Conservation (phyloP, 2,329 filamentous ascomycete genomes). For the Fusarium sublunatum region DNA sequence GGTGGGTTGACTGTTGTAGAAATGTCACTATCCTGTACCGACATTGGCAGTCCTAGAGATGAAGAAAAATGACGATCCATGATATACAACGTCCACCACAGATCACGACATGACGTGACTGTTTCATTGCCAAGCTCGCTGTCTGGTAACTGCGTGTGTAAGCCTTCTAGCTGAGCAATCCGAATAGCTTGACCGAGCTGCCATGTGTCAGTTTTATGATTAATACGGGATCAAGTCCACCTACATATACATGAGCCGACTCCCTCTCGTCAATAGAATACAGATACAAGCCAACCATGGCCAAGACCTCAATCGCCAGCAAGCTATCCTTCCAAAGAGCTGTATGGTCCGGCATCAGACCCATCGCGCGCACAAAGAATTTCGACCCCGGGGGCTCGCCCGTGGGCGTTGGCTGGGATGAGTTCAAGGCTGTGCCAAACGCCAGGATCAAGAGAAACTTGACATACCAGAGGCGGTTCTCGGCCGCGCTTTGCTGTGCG, state of each 20-base stretch:
- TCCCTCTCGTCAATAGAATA: conserved; percentile 54
- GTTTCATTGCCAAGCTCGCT: conserved; percentile 49
- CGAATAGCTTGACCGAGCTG: conserved; percentile 56
- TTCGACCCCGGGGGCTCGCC: conserved; percentile 48
- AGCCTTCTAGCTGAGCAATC: conserved; percentile 55
- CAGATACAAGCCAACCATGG: conserved; percentile 52
- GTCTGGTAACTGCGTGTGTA: conserved; percentile 56
- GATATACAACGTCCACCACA: conserved; percentile 57
- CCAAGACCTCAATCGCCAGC: conserved; percentile 52
- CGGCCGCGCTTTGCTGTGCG: conserved; percentile 31
- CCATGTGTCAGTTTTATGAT: not conserved
- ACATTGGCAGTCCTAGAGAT: conserved; percentile 54
- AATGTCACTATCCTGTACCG: conserved; percentile 54
- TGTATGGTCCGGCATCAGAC: conserved; percentile 51
- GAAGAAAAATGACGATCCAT: conserved; percentile 56
- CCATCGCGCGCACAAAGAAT: conserved; percentile 51
- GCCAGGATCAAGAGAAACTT: conserved; percentile 63
- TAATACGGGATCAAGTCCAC: not conserved
- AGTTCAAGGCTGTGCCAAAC: conserved; percentile 46
- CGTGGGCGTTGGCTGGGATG: conserved; percentile 41
- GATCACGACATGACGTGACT: conserved; percentile 49
- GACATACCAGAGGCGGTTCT: conserved; percentile 58
- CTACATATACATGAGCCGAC: conserved; percentile 47
- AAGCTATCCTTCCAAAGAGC: conserved; percentile 53
- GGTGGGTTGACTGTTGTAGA: conserved; percentile 49